Evolutionary conservation across 2,329 filamentous ascomycete species (phyloP).

Genomic region (Neopestalotiopsis sp.): DNA sequence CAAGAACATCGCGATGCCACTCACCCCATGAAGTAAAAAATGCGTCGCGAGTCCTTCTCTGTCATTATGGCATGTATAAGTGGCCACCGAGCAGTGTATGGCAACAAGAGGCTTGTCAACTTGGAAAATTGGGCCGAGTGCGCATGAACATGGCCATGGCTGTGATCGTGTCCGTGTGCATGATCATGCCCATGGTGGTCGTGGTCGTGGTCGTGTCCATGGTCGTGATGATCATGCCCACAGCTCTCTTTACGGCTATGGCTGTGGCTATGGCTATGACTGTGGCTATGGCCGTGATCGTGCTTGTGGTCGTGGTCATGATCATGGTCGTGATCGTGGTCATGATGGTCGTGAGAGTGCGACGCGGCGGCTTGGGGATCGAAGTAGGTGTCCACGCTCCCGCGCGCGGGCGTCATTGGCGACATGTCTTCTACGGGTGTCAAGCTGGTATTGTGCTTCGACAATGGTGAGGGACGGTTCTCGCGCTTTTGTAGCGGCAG

Average conservation of each 20-base stretch:
- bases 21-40: conserved; percentile 96
- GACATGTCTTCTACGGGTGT: conserved; percentile 26
- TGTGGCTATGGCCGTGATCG: conserved; percentile 28
- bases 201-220: conserved; percentile 25
- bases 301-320: conserved; percentile 29
- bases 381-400: conserved; percentile 21
- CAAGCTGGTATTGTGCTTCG: conserved; percentile 31
- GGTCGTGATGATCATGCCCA: conserved; percentile 22
- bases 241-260: conserved; percentile 26
- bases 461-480: conserved; percentile 38
- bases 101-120: conserved; percentile 76
- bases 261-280: conserved; percentile 24
- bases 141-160: conserved; percentile 32
- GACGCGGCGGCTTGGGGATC: conserved; percentile 17
- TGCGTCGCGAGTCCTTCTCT: conserved; percentile 90
- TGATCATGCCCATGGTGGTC: conserved; percentile 29
- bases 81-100: conserved; percentile 71
- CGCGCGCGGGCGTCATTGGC: conserved; percentile 17
- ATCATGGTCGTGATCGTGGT: conserved; percentile 34
- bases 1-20: conserved; percentile 34
- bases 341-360: conserved; percentile 24
- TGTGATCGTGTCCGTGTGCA: conserved; percentile 17
- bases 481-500: conserved; percentile 37
- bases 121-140: conserved; percentile 61
- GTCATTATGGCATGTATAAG: conserved; percentile 84